phyloP scores from a whole-genome alignment of 371 early-diverging fungal species.

The Rhizopus delemar region DNA sequence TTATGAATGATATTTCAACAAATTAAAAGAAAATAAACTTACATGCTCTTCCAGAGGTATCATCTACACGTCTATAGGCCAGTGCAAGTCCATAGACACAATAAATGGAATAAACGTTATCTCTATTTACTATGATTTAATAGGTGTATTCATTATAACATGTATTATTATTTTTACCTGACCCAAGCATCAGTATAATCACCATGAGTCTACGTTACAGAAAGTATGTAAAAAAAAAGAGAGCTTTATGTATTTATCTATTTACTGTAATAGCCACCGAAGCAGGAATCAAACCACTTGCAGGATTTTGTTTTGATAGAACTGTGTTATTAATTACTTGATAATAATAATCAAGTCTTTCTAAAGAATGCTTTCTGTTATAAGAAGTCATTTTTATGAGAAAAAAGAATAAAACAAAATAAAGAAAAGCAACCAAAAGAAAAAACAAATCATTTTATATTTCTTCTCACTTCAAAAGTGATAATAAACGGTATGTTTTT shows the following conservation, averaged over 20 bases:
- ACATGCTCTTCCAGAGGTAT: conserved; percentile 82
- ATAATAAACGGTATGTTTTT: not conserved
- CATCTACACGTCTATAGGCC: conserved; percentile 83
- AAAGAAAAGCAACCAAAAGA: conserved; percentile 3
- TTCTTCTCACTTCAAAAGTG: not conserved
- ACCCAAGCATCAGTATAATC: conserved; percentile 93
- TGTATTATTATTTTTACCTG: conserved; percentile 49
- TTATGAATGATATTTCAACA: not conserved
- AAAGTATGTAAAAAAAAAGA: not conserved
- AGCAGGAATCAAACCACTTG: conserved; percentile 89
- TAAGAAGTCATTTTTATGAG: conserved; percentile 10
- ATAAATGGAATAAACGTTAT: conserved; percentile 92
- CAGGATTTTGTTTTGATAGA: conserved; percentile 77
- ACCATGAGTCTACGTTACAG: conserved; percentile 56
- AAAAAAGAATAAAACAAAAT: conserved; percentile 5
- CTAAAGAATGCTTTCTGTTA: conserved; percentile 31
- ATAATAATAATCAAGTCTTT: conserved; percentile 77
- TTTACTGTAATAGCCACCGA: conserved; percentile 81
- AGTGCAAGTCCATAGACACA: conserved; percentile 85
- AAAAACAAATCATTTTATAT: not conserved
- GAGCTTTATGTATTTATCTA: not conserved
- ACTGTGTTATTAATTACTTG: conserved; percentile 75
- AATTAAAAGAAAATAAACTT: conserved; percentile 31
- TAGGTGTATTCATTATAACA: not conserved
- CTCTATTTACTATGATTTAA: conserved; percentile 46